Conservation (phyloP, 1,284 basidiomycete genomes). For the Polyporus tsugae region DNA sequence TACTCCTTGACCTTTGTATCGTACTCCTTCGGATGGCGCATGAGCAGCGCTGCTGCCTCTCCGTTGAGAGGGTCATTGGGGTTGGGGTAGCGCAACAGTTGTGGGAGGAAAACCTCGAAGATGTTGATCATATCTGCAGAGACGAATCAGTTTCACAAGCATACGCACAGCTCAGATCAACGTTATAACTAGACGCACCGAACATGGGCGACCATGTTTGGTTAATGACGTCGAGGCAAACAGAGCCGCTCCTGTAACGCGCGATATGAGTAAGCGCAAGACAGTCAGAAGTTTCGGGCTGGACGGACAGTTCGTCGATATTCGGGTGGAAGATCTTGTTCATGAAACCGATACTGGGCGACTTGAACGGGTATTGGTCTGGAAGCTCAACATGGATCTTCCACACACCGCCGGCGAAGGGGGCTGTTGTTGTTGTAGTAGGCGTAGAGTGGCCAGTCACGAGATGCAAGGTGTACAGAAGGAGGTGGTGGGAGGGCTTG, state of each 20-base stretch:
- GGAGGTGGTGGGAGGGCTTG: background rate
- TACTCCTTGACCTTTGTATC: conserved; percentile 94
- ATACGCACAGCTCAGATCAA: background rate
- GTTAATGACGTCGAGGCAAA: conserved; percentile 97
- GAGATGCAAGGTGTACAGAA: background rate
- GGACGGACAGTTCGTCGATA: conserved; percentile 90
- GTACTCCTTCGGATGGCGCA: conserved; percentile 97
- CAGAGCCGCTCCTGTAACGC: conserved; percentile 83
- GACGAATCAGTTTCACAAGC: conserved; percentile 18
- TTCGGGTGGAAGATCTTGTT: conserved; percentile 99
- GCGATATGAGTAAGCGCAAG: conserved; percentile 6
- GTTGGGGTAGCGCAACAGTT: conserved; percentile 96
- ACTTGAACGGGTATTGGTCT: conserved; percentile 99
- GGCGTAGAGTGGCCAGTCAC: conserved; percentile 10
- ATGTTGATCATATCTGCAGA: conserved; percentile 97
- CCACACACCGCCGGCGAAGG: conserved; percentile 96
- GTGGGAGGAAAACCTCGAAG: conserved; percentile 97
- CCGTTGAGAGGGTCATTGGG: conserved; percentile 98
- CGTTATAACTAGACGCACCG: conserved; percentile 57
- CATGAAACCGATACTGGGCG: conserved; percentile 99
- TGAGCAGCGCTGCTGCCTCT: conserved; percentile 94
- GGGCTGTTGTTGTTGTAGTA: conserved; percentile 68
- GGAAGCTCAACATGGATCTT: conserved; percentile 99
- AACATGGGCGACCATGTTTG: conserved; percentile 99
- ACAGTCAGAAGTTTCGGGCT: background rate